Evolutionary conservation across 2,329 filamentous ascomycete species (phyloP).

Genomic region (Fusarium verrucosum): DNA sequence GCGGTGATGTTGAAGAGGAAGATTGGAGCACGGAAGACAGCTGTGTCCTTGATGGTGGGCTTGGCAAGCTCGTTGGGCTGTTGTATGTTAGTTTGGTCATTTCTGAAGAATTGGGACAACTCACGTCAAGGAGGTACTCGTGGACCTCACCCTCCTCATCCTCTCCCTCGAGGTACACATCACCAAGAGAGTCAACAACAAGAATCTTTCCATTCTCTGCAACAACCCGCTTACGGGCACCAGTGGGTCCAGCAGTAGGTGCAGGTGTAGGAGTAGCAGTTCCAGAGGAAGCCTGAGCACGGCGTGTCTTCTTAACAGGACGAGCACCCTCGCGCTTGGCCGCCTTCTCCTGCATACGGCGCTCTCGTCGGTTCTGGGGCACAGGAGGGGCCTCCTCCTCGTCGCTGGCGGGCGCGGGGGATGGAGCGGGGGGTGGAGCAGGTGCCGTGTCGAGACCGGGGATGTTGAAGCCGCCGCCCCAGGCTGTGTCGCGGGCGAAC

Average conservation of each 20-base stretch:
- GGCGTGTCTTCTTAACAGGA: slow-evolving; percentile 56
- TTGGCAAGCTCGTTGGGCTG: slow-evolving; percentile 80
- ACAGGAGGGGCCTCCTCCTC: slow-evolving; percentile 58
- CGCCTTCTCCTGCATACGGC: slow-evolving; percentile 88
- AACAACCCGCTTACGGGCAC: slow-evolving; percentile 85
- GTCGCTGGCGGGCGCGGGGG: slow-evolving; percentile 57
- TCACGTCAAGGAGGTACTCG: slow-evolving; percentile 88
- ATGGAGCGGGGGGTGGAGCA: slow-evolving; percentile 55
- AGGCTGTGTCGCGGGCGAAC: slow-evolving; percentile 86
- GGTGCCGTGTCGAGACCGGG: slow-evolving; percentile 68
- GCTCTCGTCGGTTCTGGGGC: slow-evolving; percentile 83
- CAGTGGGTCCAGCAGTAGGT: slow-evolving; percentile 62
- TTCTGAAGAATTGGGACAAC: slow-evolving; percentile 47
- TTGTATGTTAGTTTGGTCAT: slow-evolving; percentile 24
- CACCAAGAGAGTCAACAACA: slow-evolving; percentile 89
- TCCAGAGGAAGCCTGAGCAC: slow-evolving; percentile 47
- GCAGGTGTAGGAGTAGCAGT: slow-evolving; percentile 63
- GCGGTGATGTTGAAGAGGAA: slow-evolving; percentile 72
- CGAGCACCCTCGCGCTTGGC: slow-evolving; percentile 74
- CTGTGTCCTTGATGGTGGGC: slow-evolving; percentile 83
- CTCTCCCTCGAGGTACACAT: slow-evolving; percentile 94
- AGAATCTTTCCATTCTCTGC: slow-evolving; percentile 96
- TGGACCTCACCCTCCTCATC: slow-evolving; percentile 85
- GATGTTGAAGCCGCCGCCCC: slow-evolving; percentile 83
- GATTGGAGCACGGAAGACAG: slow-evolving; percentile 79